A percentile compares a stretch with the other conserved stretches of the same genome.
Conservation (phyloP, 148 eudicot genomes). For the Drosera capensis region DNA sequence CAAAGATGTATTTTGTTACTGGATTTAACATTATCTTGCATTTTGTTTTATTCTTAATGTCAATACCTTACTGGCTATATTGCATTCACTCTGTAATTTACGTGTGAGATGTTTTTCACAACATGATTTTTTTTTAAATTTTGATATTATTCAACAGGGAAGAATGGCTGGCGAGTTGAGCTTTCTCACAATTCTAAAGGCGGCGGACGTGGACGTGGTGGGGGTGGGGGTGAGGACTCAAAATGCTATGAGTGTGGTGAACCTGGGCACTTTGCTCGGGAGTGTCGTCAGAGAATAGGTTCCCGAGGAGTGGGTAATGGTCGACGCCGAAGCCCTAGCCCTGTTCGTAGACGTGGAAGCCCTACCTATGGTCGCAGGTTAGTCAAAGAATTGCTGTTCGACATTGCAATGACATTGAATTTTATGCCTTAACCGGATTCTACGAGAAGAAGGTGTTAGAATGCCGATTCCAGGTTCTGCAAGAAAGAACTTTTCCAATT, state of each 20-base stretch:
- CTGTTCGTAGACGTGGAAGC: constrained; percentile 53
- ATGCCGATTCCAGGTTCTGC: too few relatives aligned
- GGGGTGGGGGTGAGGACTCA: constrained; percentile 43
- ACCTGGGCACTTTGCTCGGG: constrained; percentile 90
- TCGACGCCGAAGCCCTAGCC: constrained; percentile 58
- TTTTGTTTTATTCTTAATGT: neutral
- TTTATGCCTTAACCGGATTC: too few relatives aligned
- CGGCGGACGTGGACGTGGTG: constrained; percentile 34
- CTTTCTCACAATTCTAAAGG: constrained; percentile 63
- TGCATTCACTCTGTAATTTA: too few relatives aligned
- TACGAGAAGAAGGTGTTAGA: too few relatives aligned
- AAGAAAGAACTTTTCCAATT: too few relatives aligned
- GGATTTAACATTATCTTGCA: neutral
- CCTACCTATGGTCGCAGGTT: constrained; percentile 79
- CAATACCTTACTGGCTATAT: neutral
- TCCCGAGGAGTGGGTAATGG: constrained; percentile 49
- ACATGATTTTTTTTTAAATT: neutral
- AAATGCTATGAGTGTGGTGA: constrained; percentile 88
- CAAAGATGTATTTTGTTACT: too few relatives aligned
- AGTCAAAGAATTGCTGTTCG: constrained; percentile 4
- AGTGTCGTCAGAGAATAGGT: constrained; percentile 51
- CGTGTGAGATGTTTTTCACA: too few relatives aligned
- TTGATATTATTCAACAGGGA: constrained; percentile 27
- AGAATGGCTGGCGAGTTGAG: constrained; percentile 89
- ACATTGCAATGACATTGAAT: too few relatives aligned